Percentiles rank a stretch among this genome's conserved stretches.
Evolutionary conservation across 2,329 filamentous ascomycete species (phyloP).

Genomic region (Trichoderma asperellum): DNA sequence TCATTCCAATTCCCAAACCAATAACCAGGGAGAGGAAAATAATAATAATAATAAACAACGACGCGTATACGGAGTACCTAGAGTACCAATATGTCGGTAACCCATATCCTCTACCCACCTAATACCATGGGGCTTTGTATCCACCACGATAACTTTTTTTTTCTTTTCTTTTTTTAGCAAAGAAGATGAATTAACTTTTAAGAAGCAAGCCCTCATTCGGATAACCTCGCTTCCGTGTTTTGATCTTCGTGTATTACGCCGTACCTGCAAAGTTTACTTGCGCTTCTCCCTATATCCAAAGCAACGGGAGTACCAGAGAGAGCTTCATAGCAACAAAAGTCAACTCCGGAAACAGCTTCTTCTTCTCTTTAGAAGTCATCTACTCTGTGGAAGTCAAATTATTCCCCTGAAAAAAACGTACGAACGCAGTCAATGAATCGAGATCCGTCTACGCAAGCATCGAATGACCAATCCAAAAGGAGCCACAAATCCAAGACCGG

Average conservation of each 20-base stretch:
- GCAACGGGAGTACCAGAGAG: neutral
- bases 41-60: neutral
- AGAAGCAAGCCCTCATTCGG: too few relatives aligned
- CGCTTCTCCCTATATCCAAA: neutral
- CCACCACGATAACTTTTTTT: too few relatives aligned
- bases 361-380: neutral
- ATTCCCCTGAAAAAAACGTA: neutral
- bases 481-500: neutral
- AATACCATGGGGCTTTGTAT: too few relatives aligned
- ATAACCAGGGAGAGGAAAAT: neutral
- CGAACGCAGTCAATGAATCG: neutral
- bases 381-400: neutral
- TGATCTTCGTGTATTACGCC: neutral
- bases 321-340: neutral
- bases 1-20: neutral
- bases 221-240: neutral
- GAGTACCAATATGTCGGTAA: too few relatives aligned
- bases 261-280: neutral
- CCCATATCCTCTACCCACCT: too few relatives aligned
- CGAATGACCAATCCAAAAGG: neutral
- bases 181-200: neutral
- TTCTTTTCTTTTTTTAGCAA: too few relatives aligned
- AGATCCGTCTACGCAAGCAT: neutral
- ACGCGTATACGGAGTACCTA: too few relatives aligned
- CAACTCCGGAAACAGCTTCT: neutral